Base-by-base conservation (phyloP, 768 basidiomycete genomes). In the Collybiopsis luxurians region DNA sequence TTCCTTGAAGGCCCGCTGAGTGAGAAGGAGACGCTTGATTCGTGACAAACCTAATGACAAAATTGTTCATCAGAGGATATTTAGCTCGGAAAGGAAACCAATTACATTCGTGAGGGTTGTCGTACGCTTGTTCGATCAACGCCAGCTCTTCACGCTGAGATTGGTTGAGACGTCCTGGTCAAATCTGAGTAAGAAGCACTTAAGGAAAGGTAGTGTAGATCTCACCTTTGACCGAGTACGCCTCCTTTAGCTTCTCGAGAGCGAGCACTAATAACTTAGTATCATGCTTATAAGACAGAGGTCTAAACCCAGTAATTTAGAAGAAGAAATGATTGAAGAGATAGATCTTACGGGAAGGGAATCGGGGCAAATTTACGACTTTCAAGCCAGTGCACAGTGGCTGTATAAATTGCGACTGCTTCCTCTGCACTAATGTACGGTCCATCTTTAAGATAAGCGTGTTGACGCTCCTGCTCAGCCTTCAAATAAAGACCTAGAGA, bases 341-440 rank as follows among this genome's bases (percentile, higher is more conserved):
- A 48, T 28, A 51, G 5, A 2, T 72, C 86, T 65, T 67, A 90
- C 80, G 97, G 97, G 87, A 99, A 99, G 38, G 97, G 97, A 64
- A 99, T 99, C 2, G 97, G 96, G 5, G 95, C 90, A 73, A 98
- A 98, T 71, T 98, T 98, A 64, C 96, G 84, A 65, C 90, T 93
- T 73, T 99, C 97, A 23, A 99, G 79, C 97, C 97, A 99, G 72
- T 99, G 96, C 2, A 98, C 96, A 0, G 96, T 98, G 10, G 95
- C 93, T 0, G 96, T 96, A 73, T 98, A 99, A 67, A 98, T 95
- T 2, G 97, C 97, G 21, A 98, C 96, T 52, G 96, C 97, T 68
- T 98, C 97, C 70, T 98, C 97, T 12, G 96, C 95, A 63, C 92
- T 96, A 72, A 99, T 95, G 69, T 99, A 98, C 5, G 97, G 97